These are phyloP conservation scores for Ceriops zippeliana DNA, from an alignment of 345 rosid species.

Conservation along the genomic window DNA sequence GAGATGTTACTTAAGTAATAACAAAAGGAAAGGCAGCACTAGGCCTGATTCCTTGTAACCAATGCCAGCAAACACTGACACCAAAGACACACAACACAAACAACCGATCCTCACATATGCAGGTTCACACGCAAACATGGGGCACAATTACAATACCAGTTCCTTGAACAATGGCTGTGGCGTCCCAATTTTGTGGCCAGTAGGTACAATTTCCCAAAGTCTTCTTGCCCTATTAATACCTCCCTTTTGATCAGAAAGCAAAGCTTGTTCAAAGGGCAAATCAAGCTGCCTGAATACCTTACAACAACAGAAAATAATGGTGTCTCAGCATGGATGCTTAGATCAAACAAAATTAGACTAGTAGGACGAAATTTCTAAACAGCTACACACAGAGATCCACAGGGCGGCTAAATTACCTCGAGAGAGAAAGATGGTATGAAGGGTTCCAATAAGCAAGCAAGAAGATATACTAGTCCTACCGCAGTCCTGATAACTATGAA, in stretches of 20 bases:
- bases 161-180: conserved; percentile 79
- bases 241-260: conserved; percentile 66
- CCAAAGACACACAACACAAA: neutral
- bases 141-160: conserved; percentile 41
- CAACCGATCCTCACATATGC: neutral
- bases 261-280: conserved; percentile 55
- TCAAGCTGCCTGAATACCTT: conserved; percentile 89
- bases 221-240: conserved; percentile 54
- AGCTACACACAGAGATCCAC: neutral
- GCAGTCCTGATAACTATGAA: conserved; percentile 76
- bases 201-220: conserved; percentile 80
- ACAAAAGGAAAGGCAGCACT: neutral
- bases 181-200: conserved; percentile 64
- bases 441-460: conserved; percentile 84
- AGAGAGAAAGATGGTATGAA: conserved; percentile 94
- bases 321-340: conserved; percentile 11
- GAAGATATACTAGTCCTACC: conserved; percentile 75
- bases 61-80: neutral
- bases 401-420: conserved; percentile 49
- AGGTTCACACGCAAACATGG: neutral
- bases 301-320: conserved; percentile 15
- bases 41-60: neutral
- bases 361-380: neutral
- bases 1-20: neutral
- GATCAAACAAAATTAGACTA: neutral